Evolutionary conservation across 768 basidiomycete species (phyloP).

Genomic region (Lentinula edodes): DNA sequence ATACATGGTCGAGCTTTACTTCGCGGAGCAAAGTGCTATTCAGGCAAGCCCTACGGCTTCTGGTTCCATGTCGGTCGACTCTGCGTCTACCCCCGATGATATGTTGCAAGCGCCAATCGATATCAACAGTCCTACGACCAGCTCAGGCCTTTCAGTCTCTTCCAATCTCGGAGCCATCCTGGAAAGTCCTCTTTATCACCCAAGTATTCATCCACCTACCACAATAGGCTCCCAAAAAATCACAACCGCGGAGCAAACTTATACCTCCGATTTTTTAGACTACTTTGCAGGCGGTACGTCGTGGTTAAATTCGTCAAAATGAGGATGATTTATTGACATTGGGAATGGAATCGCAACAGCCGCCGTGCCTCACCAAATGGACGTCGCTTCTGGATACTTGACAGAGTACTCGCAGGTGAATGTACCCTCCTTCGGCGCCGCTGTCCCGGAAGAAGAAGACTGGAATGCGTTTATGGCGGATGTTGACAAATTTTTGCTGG

Average conservation of each 20-base stretch:
- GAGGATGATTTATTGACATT: neutral
- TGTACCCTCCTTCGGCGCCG: neutral
- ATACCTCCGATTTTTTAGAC: neutral
- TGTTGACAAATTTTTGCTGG: neutral
- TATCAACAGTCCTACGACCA: neutral
- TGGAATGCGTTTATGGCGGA: slow-evolving; percentile 1
- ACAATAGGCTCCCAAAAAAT: neutral
- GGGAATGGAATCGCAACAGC: neutral
- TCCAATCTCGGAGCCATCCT: neutral
- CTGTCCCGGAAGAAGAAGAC: neutral
- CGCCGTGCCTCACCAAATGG: neutral
- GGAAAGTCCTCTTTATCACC: neutral
- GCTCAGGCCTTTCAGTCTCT: neutral
- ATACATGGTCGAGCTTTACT: neutral
- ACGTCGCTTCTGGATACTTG: neutral
- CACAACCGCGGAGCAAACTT: neutral
- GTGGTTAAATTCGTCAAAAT: no score
- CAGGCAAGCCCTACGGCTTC: neutral
- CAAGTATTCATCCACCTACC: neutral
- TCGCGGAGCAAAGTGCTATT: neutral
- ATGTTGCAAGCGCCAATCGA: neutral
- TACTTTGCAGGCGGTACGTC: neutral
- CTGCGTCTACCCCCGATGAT: neutral
- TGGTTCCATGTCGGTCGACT: neutral
- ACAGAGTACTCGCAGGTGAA: neutral